Evolutionary conservation across 2,329 filamentous ascomycete genomes (phyloP), one percentile per base, ranked within the genome.

Genomic region (Ceratocystis ficicola): DNA sequence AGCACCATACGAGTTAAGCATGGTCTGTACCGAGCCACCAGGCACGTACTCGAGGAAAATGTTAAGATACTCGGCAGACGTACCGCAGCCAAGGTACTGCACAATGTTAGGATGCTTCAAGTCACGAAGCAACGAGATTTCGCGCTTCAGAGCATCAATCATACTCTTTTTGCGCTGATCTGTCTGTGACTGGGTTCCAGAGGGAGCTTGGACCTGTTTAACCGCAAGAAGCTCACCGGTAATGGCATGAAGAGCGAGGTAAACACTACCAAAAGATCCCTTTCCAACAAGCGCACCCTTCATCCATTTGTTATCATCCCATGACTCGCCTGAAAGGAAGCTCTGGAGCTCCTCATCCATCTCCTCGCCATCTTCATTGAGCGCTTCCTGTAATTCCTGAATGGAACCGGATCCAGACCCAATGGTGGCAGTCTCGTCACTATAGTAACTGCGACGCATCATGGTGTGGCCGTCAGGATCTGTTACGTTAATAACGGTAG

Each of bases 21-120:
- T 97, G 8, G 90, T 95, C 70, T 95, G 94, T 30, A 99, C 95
- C 12, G 93, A 97, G 59, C 94, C 94, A 76, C 94, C 94, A 17
- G 94, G 90, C 41, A 99, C 94, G 75, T 99, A 99, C 76, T 99
- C 94, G 73, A 99, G 86, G 85, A 99, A 99, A 88, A 99, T 99
- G 78, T 99, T 99, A 72, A 99, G 85, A 74, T 93, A 87, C 65
- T 92, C 87, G 20, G 90, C 85, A 69, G 95, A 94, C 7, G 90
- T 93, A 72, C 92, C 93, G 71, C 92, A 96, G 68, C 94, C 94
- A 6, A 99, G 85, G 73, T 99, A 99, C 74, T 96, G 94, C 74
- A 99, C 94, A 73, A 99, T 97, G 74, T 99, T 97, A 66, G 90
- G 85, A 73, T 99, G 94, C 72, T 95, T 91, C 62, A 99, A 85